Base-by-base conservation (phyloP, 1,139 yeast species). In the Candida pseudocylindracea region DNA sequence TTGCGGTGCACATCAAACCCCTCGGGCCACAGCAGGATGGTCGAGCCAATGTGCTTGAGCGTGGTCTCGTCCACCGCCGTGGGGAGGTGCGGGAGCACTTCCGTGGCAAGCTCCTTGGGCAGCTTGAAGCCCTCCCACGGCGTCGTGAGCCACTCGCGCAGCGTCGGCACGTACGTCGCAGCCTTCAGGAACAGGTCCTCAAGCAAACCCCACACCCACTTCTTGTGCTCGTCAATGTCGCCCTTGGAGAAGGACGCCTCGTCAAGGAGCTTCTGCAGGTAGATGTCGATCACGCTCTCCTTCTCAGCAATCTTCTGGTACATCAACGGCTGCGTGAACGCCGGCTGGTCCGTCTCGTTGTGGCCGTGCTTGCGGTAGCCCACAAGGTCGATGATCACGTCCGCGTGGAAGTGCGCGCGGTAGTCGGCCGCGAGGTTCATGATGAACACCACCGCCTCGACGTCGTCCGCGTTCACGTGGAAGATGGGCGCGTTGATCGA, bases 121-220 rank as follows among this genome's bases (percentile, higher is more conserved):
- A 95, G 80, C 66, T 91, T 91, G 64, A 91, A 91, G 44, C 83
- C 93, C 57, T 85, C 95, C 99, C 99, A 88, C 41, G 96, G 92
- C 35, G 94, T 80, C 34, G 98, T 79, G 48, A 88, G 70, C 99
- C 98, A 88, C 63, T 88, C 96, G 63, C 93, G 75, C 33, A 88
- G 70, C 42, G 88, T 76, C 47, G 96, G 92, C 46, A 68, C 67
- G 59, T 85, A 83, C 41, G 83, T 94, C 61, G 81, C 81, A 33
- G 92, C 72, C 57, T 79, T 78, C 40, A 58, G 52, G 60, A 83
- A 85, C 24, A 93, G 75, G 46, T 80, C 92, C 60, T 91, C 96
- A 48, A 88, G 72, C 39, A 72, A 61, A 46, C 72, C 71, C 99
- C 99, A 88, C 39, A 88, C 95, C 95, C 96, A 85, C 55, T 79